Conservation (phyloP, 129 eudicot species). For the Sambucus nigra region DNA sequence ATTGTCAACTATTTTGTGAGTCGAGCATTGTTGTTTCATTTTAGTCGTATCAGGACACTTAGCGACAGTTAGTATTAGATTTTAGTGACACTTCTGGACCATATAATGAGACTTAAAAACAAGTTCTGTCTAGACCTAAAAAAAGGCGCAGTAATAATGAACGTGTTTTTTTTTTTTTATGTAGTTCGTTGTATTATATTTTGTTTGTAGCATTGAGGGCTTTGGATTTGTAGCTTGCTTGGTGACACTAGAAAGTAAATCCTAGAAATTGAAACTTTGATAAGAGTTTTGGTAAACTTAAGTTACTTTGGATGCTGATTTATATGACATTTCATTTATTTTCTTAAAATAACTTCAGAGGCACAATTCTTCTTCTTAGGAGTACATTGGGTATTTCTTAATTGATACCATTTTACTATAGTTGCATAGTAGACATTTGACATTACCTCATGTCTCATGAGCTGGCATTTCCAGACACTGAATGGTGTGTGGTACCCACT, state of each 20-base stretch:
- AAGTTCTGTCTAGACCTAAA: too few species aligned
- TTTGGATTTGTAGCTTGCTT: neutral
- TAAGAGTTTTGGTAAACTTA: too few species aligned
- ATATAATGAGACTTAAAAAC: too few species aligned
- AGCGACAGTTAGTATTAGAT: too few species aligned
- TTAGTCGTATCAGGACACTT: too few species aligned
- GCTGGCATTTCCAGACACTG: neutral
- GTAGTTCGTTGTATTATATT: too few species aligned
- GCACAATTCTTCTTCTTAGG: neutral
- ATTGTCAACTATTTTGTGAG: too few species aligned
- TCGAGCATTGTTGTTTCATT: too few species aligned
- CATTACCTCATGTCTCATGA: neutral
- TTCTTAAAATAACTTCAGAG: neutral
- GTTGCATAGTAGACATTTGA: neutral
- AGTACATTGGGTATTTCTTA: neutral
- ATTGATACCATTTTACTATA: neutral
- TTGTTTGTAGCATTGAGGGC: neutral
- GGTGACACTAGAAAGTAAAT: neutral
- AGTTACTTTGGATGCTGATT: neutral
- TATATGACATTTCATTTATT: neutral
- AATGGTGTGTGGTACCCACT: conserved; percentile 1
- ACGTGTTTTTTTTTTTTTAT: too few species aligned
- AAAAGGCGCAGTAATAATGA: too few species aligned
- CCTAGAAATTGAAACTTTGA: too few species aligned
- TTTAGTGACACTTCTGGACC: too few species aligned